These are phyloP conservation scores for Termitomyces eurrhizus DNA, from an alignment of 768 basidiomycete species.

Conservation along the genomic window DNA sequence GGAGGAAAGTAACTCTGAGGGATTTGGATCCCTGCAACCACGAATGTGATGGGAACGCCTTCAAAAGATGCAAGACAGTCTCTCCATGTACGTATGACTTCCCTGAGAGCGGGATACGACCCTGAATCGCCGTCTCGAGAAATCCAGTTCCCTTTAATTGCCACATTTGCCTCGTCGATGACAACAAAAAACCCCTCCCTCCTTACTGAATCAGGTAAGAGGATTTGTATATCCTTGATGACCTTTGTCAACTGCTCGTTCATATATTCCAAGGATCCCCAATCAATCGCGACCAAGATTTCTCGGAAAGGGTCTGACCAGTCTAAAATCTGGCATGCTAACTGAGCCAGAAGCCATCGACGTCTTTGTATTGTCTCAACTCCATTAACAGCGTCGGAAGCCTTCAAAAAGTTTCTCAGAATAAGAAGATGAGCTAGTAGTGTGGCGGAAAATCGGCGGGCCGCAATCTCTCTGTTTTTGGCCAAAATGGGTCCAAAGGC, in stretches of 20 bases:
- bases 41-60: too few relatives aligned
- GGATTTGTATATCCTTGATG: too few relatives aligned
- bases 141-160: not conserved
- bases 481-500: not conserved
- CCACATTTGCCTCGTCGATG: too few relatives aligned
- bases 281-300: not conserved
- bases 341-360: constrained; percentile 1
- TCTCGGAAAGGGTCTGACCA: not conserved
- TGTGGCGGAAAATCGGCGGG: not conserved
- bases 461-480: not conserved
- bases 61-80: too few relatives aligned
- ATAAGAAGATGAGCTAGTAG: constrained; percentile 4
- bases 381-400: not conserved
- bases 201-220: too few relatives aligned
- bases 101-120: not conserved
- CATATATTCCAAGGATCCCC: too few relatives aligned
- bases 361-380: not conserved
- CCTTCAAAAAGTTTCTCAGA: not conserved
- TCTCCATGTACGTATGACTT: too few relatives aligned
- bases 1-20: too few relatives aligned
- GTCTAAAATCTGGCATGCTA: not conserved
- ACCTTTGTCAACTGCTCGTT: too few relatives aligned
- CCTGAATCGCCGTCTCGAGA: not conserved
- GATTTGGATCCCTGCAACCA: too few relatives aligned
- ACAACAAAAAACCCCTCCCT: too few relatives aligned